A percentile compares a stretch with the other conserved stretches of the same genome.
Conservation (phyloP, 2,329 filamentous ascomycete species). For the Colletotrichum phormii region DNA sequence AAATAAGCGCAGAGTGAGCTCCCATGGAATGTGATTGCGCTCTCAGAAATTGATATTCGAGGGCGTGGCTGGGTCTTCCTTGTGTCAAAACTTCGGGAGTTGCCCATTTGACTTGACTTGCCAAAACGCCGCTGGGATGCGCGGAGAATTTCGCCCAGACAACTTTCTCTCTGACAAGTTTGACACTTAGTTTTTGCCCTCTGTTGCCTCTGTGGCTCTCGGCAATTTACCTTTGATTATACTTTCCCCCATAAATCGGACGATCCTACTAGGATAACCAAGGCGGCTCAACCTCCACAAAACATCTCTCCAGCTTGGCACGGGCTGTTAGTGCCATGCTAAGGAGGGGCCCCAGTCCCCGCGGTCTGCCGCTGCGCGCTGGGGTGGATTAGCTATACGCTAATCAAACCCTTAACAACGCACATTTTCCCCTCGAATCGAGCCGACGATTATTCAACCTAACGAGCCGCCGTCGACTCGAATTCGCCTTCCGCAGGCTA, state of each 20-base stretch:
- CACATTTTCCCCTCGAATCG: too few species aligned
- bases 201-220: background rate
- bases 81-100: background rate
- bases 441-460: too few species aligned
- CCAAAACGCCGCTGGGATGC: background rate
- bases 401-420: too few species aligned
- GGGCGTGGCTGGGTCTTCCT: background rate
- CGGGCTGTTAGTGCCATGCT: too few species aligned
- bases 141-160: background rate
- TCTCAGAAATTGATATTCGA: background rate
- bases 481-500: too few species aligned
- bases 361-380: too few species aligned
- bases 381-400: too few species aligned
- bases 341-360: too few species aligned
- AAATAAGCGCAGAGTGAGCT: background rate
- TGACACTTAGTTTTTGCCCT: slow-evolving; percentile 14
- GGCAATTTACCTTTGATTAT: background rate
- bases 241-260: background rate
- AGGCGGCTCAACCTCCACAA: background rate
- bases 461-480: too few species aligned
- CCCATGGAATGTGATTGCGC: too few species aligned
- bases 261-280: background rate
- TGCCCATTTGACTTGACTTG: background rate
- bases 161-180: slow-evolving; percentile 20
- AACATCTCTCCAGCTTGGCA: too few species aligned